Evolutionary conservation across 345 rosid genomes (phyloP), one percentile per base, ranked within the genome.

Genomic region (Heritiera fomes): DNA sequence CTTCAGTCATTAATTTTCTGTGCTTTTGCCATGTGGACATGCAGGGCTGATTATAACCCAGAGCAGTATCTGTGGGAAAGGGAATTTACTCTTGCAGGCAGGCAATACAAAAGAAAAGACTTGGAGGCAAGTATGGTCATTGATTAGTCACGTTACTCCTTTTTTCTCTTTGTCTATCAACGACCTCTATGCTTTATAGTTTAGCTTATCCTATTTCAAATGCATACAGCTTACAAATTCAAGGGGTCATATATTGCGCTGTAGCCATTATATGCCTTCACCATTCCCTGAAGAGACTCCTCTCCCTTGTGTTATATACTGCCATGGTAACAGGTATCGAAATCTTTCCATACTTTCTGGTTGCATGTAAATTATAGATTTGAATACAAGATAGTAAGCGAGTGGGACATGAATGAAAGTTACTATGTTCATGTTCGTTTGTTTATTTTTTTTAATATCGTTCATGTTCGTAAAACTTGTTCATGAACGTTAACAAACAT

Each of bases 261-360:
- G 99, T 80, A 94, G 95, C 82, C 99, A 96, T 84, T 96, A 92
- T 79, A 71, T 89, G 66, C 96, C 96, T 15, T 88, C 97, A 63
- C 80, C 90, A 77, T 87, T 87, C 47, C 85, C 84, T 8, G 90
- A 86, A 75, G 93, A 87, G 53, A 89, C 86, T 80, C 94, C 95
- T 68, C 94, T 96, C 45, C 98, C 99, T 13, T 96, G 98, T 85
- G 98, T 96, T 53, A 89, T 96, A 78, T 96, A 96, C 85, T 96
- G 98, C 83, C 99, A 94, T 81, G 99, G 99, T 63, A 96, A 96
- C 87, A 94, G 99, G 98, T 91, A 84, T 41, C 59, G 38, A 18
- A 38, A 71, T 40, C 30, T 61, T 34, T n/a, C 30, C 20, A 45
- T 40, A 58, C 65, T 55, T 53, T 74, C 72, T 72, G 71, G 77